These are phyloP conservation scores for Leccinum fallax DNA, from an alignment of 1,284 basidiomycete genomes.

Conservation along the genomic window DNA sequence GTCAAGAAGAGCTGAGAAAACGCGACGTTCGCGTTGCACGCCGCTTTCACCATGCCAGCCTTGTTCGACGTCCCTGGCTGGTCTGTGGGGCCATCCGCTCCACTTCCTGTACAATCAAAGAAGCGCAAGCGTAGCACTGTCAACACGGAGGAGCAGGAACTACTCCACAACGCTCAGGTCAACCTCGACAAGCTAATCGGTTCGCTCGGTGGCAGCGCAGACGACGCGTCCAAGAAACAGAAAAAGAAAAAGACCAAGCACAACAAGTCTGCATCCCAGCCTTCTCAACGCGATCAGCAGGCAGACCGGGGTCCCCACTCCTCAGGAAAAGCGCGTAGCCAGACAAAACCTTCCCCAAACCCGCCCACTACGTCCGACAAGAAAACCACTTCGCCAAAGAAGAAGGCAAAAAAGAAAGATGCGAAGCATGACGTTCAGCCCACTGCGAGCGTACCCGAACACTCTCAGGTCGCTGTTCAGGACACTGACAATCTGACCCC, in stretches of 20 bases:
- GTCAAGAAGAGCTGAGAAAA: conserved; percentile 15
- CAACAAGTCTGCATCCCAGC: conserved; percentile 17
- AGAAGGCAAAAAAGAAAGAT: conserved; percentile 22
- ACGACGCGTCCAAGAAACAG: conserved; percentile 36
- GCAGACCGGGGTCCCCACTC: not conserved
- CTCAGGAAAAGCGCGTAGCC: conserved; percentile 4
- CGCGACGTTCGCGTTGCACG: conserved; percentile 26
- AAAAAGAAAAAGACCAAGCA: conserved; percentile 33
- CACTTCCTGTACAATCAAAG: conserved; percentile 47
- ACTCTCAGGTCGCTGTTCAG: conserved; percentile 5
- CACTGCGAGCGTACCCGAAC: conserved; percentile 5
- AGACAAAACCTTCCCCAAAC: conserved; percentile 3
- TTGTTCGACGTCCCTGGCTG: conserved; percentile 77
- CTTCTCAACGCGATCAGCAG: conserved; percentile 17
- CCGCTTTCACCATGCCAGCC: conserved; percentile 35
- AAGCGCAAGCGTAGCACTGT: conserved; percentile 68
- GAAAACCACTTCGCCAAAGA: conserved; percentile 5
- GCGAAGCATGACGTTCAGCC: conserved; percentile 11
- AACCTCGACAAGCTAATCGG: conserved; percentile 82
- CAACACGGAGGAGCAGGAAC: conserved; percentile 43
- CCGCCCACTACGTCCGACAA: not conserved
- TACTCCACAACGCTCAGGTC: conserved; percentile 51
- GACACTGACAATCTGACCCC: conserved; percentile 53
- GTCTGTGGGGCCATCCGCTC: conserved; percentile 50
- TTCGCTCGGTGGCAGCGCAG: conserved; percentile 46